phyloP scores from a whole-genome alignment of 2,329 filamentous ascomycete genomes.

The Colletotrichum sp. region DNA sequence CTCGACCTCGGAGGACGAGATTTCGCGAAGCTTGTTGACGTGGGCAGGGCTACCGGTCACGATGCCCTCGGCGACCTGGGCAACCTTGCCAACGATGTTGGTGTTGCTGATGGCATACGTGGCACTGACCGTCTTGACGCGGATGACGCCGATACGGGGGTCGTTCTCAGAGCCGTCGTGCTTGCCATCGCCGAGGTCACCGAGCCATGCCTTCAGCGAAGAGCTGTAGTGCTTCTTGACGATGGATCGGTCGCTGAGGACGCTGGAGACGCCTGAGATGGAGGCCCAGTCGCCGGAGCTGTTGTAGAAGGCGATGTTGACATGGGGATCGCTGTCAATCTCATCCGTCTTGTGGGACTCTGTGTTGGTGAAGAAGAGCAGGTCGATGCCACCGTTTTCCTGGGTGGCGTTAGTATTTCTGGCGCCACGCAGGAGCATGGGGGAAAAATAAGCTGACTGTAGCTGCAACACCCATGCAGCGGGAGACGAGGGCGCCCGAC shows the following conservation, averaged over 20 bases:
- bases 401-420: constrained; percentile 35
- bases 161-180: constrained; percentile 85
- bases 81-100: constrained; percentile 66
- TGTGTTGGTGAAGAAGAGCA: constrained; percentile 91
- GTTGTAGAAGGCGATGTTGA: constrained; percentile 85
- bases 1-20: constrained; percentile 69
- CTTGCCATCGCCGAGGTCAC: constrained; percentile 81
- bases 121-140: constrained; percentile 72
- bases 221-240: constrained; percentile 80
- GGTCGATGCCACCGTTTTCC: constrained; percentile 80
- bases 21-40: constrained; percentile 78
- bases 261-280: constrained; percentile 72
- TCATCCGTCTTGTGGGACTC: constrained; percentile 89
- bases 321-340: constrained; percentile 70
- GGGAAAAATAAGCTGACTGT: constrained; percentile 57
- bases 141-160: constrained; percentile 82
- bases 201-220: constrained; percentile 81
- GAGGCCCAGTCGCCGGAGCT: constrained; percentile 84
- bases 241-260: constrained; percentile 71
- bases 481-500: constrained; percentile 73
- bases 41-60: constrained; percentile 73
- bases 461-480: constrained; percentile 84
- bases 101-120: constrained; percentile 73
- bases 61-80: constrained; percentile 78
- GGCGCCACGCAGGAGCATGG: fast-evolving